Base-by-base conservation (phyloP, 345 rosid species). In the Arabis hirsuta region DNA sequence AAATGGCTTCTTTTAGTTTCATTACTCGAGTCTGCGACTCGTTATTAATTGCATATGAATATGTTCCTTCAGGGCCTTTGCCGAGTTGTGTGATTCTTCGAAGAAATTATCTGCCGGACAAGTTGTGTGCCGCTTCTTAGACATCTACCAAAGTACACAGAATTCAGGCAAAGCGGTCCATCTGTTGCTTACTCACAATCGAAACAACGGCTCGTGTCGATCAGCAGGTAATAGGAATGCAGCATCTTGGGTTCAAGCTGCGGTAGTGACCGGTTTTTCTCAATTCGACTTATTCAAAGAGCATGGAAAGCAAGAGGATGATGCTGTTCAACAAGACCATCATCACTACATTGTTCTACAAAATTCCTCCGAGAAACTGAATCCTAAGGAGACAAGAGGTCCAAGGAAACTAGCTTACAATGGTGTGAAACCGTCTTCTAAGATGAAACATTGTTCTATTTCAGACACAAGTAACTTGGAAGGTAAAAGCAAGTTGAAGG, bases 161-260 rank as follows among this genome's bases (percentile, higher is more conserved):
- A 77, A 55, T 11, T 70, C 79, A 53, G 56, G 63, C 51, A 38
- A 41, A 52, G 71, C 67, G 5, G 56, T 65, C 51, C 71, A 72
- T 77, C 43, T 82, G 45, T 57, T 82, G 31, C 76, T 79, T 22
- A 43, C 71, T 55, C 70, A 61, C 48, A 77, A 27, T 41, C 41
- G 55, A 65, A 83, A 63, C 57, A 63, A 8, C 6, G 55, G 44
- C 47, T 67, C 42, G 0, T 34, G 69, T 45, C 65, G 59, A 59
- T 53, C 75, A 67, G 31, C 32, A 64, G 69, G 68, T 10, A 50
- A 46, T 7, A 70, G 29, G 41, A 73, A 73, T 50, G 88, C 84
- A 43, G 27, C 45, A 34, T 80, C 76, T 10, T 84, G 87, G 87
- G 81, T 78, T 61, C 80, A 76, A 57, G 77, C 81, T 73, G 81